phyloP scores from a whole-genome alignment of 2,329 filamentous ascomycete genomes.

The Geoglossum cookeanum region DNA sequence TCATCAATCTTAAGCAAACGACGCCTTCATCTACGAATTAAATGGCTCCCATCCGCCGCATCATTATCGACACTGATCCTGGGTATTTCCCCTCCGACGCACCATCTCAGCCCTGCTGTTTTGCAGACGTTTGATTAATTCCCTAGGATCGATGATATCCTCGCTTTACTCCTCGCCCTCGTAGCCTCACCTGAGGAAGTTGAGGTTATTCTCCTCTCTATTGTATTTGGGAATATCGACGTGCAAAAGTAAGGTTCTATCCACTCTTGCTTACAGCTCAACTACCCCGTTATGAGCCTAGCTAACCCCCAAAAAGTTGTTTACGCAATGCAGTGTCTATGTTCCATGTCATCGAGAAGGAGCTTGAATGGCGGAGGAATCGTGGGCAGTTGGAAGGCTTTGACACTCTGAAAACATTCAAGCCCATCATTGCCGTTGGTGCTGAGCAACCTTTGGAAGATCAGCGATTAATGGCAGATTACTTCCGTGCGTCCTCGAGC shows the following conservation, averaged over 20 bases:
- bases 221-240: constrained; percentile 88
- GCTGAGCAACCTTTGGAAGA: constrained; percentile 73
- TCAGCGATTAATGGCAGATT: constrained; percentile 59
- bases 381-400: constrained; percentile 52
- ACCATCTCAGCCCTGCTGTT: too few species aligned
- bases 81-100: constrained; percentile 25
- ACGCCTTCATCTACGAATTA: not conserved
- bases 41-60: constrained; percentile 43
- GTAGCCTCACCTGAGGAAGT: constrained; percentile 67
- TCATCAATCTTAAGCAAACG: not conserved
- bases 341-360: constrained; percentile 82
- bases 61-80: constrained; percentile 95
- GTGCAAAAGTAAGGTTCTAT: constrained; percentile 44
- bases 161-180: constrained; percentile 74
- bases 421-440: constrained; percentile 72
- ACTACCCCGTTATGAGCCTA: not conserved
- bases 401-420: constrained; percentile 48
- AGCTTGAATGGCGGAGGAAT: constrained; percentile 62
- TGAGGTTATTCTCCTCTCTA: constrained; percentile 65
- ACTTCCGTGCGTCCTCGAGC: constrained; percentile 52
- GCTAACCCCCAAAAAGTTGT: constrained; percentile 36
- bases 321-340: constrained; percentile 75
- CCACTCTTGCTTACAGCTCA: not conserved
- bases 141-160: constrained; percentile 69
- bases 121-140: not conserved